A percentile compares a stretch with the other conserved stretches of the same genome.
phyloP scores from a whole-genome alignment of 768 basidiomycete species.

The Daedaleopsis sinensis region DNA sequence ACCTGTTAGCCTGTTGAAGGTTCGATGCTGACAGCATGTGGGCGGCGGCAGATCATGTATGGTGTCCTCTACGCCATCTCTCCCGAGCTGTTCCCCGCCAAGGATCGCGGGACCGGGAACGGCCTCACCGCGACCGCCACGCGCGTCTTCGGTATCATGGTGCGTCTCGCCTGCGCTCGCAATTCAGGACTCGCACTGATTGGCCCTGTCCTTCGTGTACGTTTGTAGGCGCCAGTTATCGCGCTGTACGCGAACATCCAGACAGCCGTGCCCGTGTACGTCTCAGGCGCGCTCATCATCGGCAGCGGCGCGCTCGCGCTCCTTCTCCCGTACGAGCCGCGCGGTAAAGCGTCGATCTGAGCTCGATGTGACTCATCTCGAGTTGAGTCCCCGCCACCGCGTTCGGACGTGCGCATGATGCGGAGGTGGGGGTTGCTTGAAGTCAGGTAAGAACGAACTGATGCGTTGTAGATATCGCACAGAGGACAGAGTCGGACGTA shows the following conservation, averaged over 20 bases:
- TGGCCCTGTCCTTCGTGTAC: no score
- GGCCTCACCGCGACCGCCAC: conserved; percentile 61
- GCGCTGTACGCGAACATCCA: conserved; percentile 67
- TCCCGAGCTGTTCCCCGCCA: conserved; percentile 71
- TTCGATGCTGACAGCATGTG: background rate
- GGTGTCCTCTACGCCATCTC: conserved; percentile 74
- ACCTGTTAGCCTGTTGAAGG: no score
- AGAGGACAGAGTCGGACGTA: no score
- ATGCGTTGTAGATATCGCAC: no score
- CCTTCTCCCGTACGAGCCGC: conserved; percentile 71
- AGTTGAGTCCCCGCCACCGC: no score
- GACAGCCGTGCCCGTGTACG: conserved; percentile 72
- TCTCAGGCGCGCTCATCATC: conserved; percentile 66
- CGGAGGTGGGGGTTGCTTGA: no score
- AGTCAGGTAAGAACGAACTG: no score
- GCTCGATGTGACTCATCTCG: no score
- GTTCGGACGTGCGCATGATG: no score
- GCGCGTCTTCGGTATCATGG: conserved; percentile 71
- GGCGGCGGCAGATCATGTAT: conserved; percentile 60
- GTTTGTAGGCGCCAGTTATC: conserved; percentile 64
- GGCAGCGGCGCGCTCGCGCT: conserved; percentile 61
- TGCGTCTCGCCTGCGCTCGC: conserved; percentile 34
- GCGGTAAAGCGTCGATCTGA: conserved; percentile 55
- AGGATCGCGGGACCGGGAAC: conserved; percentile 75
- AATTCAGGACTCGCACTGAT: no score